Base-by-base conservation (phyloP, 2,329 filamentous ascomycete genomes). In the Ampelomyces quisqualis region DNA sequence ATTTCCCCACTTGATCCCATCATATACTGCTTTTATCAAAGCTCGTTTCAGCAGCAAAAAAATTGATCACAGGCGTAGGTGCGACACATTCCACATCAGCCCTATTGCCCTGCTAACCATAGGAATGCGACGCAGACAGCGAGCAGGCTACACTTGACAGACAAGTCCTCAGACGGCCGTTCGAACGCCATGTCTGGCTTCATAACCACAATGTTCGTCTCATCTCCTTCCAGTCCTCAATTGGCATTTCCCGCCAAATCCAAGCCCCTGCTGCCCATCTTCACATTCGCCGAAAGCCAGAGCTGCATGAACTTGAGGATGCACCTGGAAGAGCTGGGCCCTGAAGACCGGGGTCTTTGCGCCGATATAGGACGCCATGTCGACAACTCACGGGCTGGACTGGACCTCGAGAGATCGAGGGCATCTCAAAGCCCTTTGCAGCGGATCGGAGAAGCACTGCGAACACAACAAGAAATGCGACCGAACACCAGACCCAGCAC, bases 121-220 rank as follows among this genome's bases (percentile, higher is more conserved):
- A 36, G 58, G 58, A 66, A 67, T 66, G 62, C 41, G 57, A 22
- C 31, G 32, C 43, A 54, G 51, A 47, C 34, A 47, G 41, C 38
- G 17, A 47, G 43, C 51, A 41, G 44, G 43, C 47, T 41, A 49
- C 49, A 19, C 18, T 24, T 22, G 23, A 45, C 43, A 36, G 48
- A 51, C 58, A 64, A 48, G 56, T 28, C 44, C 34, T 42, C 54
- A 40, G 39, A 31, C 40, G 29, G 29, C 26, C 19, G 26, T 43
- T 43, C 18, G 33, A 30, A 45, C 40, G 40, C 43, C 45, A 89
- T 88, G 86, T 80, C 84, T 65, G 86, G 85, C 55, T 87, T 90
- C 73, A 85, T 90, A 65, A 88, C 84, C 57, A 90, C 86, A 68
- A 86, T 88, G 85, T 88, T 76, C 73, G 84, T 86, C 51, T 60